These are phyloP conservation scores for Chloromonas sp. DNA, from an alignment of 163 green algal genomes.

Conservation along the genomic window DNA sequence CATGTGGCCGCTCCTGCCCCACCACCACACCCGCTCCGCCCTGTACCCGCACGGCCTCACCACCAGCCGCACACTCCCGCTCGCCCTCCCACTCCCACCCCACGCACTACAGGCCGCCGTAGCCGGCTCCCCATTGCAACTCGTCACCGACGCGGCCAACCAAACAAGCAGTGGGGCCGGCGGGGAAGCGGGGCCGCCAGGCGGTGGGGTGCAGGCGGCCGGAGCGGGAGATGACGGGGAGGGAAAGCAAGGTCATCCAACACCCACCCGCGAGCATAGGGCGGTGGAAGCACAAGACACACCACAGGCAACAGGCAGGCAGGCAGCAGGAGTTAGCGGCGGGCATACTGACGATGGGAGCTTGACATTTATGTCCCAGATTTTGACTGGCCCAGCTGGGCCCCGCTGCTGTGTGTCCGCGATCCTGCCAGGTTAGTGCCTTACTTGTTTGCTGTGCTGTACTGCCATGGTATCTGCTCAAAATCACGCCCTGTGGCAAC, in stretches of 20 bases:
- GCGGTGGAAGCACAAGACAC: too few species aligned
- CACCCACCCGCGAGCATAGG: too few species aligned
- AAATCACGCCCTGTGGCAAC: too few species aligned
- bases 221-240: neutral
- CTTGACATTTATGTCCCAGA: neutral
- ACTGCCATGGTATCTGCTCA: too few species aligned
- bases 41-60: neutral
- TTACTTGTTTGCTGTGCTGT: neutral
- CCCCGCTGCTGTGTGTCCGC: neutral
- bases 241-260: too few species aligned
- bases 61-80: neutral
- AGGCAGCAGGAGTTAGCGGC: too few species aligned
- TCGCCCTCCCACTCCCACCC: neutral
- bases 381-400: neutral
- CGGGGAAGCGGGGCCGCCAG: neutral
- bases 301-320: too few species aligned
- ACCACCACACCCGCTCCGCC: neutral
- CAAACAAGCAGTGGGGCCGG: neutral
- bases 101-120: neutral
- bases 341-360: too few species aligned
- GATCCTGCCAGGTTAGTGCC: neutral
- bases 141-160: neutral
- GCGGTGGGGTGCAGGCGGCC: too few species aligned
- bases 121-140: neutral
- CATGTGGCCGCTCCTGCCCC: neutral